These are phyloP conservation scores for Paecilomyces sp. DNA, from an alignment of 2,329 filamentous ascomycete species.

Conservation along the genomic window DNA sequence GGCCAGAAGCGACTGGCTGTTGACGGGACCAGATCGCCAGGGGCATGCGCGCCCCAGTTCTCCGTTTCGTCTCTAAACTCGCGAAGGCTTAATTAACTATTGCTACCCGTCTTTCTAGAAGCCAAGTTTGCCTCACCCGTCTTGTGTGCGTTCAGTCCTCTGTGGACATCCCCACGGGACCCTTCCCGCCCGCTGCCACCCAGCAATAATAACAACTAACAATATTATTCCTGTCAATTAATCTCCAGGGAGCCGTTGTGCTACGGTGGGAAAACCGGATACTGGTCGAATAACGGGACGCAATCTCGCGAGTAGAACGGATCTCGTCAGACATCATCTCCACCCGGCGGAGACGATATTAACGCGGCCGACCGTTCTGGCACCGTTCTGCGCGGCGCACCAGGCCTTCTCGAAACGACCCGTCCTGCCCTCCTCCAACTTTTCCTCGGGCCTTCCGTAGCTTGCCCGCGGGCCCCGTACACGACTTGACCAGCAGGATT, in stretches of 20 bases:
- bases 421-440: background rate
- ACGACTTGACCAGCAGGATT: background rate
- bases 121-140: background rate
- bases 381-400: background rate
- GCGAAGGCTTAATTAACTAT: background rate
- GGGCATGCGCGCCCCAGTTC: background rate
- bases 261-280: background rate
- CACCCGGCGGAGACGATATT: background rate
- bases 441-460: background rate
- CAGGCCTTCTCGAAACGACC: background rate
- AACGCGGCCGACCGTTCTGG: background rate
- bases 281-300: background rate
- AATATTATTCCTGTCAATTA: background rate
- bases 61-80: background rate
- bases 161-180: background rate
- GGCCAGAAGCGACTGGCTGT: background rate
- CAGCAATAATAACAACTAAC: background rate
- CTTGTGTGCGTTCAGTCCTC: background rate
- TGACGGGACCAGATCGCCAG: background rate
- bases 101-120: background rate
- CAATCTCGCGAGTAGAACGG: background rate
- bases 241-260: background rate
- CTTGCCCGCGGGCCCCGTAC: background rate
- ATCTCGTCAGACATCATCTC: background rate
- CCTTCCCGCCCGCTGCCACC: background rate